These are phyloP conservation scores for Tricholoma saponaceum DNA, from an alignment of 768 basidiomycete species.

Conservation along the genomic window DNA sequence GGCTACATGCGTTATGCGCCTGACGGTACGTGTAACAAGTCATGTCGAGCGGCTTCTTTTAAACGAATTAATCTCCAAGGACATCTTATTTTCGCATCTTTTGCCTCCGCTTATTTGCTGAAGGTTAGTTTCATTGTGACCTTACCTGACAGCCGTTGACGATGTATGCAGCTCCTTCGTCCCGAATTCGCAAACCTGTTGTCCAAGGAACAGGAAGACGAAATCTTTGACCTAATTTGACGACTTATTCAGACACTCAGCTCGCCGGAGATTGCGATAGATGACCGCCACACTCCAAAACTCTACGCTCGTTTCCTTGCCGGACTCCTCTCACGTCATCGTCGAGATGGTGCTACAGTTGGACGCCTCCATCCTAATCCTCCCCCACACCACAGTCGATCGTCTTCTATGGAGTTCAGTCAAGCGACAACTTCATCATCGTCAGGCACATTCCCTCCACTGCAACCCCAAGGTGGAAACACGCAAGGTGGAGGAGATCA, in stretches of 20 bases:
- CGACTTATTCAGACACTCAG: conserved; percentile 69
- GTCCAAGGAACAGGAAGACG: conserved; percentile 56
- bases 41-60: neutral
- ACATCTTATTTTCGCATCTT: conserved; percentile 75
- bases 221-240: conserved; percentile 70
- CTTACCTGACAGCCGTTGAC: neutral
- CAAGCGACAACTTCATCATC: conserved; percentile 14
- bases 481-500: conserved; percentile 16
- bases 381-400: conserved; percentile 32
- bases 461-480: conserved; percentile 16
- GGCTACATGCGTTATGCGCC: conserved; percentile 79
- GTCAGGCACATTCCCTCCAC: conserved; percentile 26
- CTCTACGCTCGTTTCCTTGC: conserved; percentile 79
- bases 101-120: conserved; percentile 79
- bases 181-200: conserved; percentile 67
- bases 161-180: conserved; percentile 50
- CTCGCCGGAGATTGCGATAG: conserved; percentile 72
- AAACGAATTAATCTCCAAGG: conserved; percentile 29
- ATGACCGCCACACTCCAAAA: conserved; percentile 77
- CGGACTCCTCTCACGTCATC: conserved; percentile 63
- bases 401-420: conserved; percentile 12
- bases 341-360: conserved; percentile 60
- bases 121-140: conserved; percentile 44
- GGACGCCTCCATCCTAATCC: conserved; percentile 51
- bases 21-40: conserved; percentile 46